A percentile compares a stretch with the other conserved stretches of the same genome.
phyloP scores from a whole-genome alignment of 2,329 filamentous ascomycete species.

The Bertia moriformis region DNA sequence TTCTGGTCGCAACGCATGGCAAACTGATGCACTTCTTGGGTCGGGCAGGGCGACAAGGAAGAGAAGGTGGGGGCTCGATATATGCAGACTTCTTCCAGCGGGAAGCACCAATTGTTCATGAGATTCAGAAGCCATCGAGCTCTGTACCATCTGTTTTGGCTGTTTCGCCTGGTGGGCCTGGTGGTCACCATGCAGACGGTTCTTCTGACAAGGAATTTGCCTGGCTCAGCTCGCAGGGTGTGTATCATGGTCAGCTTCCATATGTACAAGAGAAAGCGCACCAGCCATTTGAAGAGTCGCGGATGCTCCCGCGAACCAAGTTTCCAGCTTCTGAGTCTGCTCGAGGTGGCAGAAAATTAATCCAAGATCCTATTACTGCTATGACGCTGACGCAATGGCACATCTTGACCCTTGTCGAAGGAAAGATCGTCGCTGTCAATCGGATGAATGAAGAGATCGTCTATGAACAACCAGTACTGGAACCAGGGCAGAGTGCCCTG shows the following conservation, averaged over 20 bases:
- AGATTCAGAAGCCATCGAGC: slow-evolving; percentile 24
- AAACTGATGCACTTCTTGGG: slow-evolving; percentile 71
- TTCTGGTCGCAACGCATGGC: slow-evolving; percentile 67
- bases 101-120: slow-evolving; percentile 66
- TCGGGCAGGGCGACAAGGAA: slow-evolving; percentile 55
- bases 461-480: slow-evolving; percentile 75
- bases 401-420: slow-evolving; percentile 69
- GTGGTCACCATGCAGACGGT: slow-evolving; percentile 34
- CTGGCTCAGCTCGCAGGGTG: slow-evolving; percentile 77
- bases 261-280: slow-evolving; percentile 43
- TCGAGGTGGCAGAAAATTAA: slow-evolving; percentile 42
- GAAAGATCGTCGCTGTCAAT: slow-evolving; percentile 71
- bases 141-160: not conserved
- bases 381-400: slow-evolving; percentile 90
- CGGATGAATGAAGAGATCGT: slow-evolving; percentile 72
- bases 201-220: slow-evolving; percentile 64
- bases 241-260: slow-evolving; percentile 72
- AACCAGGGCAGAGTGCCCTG: slow-evolving; percentile 64
- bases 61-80: slow-evolving; percentile 63
- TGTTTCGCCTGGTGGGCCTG: slow-evolving; percentile 27
- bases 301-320: slow-evolving; percentile 59
- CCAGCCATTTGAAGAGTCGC: slow-evolving; percentile 64
- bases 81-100: slow-evolving; percentile 80
- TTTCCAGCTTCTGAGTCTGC: slow-evolving; percentile 55
- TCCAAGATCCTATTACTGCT: slow-evolving; percentile 61